These are phyloP conservation scores for Phoenix dactylifera DNA, from an alignment of 176 grass and related monocot genomes.

Conservation along the genomic window DNA sequence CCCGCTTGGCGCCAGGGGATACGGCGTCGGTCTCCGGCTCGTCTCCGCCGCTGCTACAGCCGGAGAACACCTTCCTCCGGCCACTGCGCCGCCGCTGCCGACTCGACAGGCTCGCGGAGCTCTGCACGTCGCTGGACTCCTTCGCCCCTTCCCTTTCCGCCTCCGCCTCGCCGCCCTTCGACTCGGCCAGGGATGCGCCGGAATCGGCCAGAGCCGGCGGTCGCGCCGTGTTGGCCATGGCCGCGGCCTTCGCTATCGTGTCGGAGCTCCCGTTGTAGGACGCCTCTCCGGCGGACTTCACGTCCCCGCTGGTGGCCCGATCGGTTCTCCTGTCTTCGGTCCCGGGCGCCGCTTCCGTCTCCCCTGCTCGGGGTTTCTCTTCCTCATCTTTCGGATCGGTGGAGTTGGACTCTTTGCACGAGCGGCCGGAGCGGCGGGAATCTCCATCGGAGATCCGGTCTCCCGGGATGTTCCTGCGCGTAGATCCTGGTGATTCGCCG, in stretches of 20 bases:
- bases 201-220: slow-evolving; percentile 19
- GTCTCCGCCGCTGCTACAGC: too few relatives aligned
- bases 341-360: background rate
- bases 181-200: slow-evolving; percentile 61
- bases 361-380: background rate
- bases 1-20: background rate
- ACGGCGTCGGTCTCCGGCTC: slow-evolving; percentile 16
- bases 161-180: slow-evolving; percentile 24
- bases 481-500: slow-evolving; percentile 10
- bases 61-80: background rate
- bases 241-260: background rate
- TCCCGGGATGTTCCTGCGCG: slow-evolving; percentile 12
- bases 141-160: background rate
- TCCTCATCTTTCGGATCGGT: slow-evolving; percentile 48
- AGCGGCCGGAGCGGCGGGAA: slow-evolving; percentile 49
- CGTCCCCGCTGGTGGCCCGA: background rate
- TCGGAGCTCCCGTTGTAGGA: slow-evolving; percentile 20
- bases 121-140: slow-evolving; percentile 10
- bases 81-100: background rate
- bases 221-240: background rate
- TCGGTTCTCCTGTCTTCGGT: background rate
- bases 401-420: slow-evolving; percentile 81
- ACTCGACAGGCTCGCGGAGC: slow-evolving; percentile 4
- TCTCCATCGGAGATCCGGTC: slow-evolving; percentile 42
- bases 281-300: slow-evolving; percentile 17